phyloP scores from a whole-genome alignment of 1,284 basidiomycete species.

The Marasmius tenuissimus region DNA sequence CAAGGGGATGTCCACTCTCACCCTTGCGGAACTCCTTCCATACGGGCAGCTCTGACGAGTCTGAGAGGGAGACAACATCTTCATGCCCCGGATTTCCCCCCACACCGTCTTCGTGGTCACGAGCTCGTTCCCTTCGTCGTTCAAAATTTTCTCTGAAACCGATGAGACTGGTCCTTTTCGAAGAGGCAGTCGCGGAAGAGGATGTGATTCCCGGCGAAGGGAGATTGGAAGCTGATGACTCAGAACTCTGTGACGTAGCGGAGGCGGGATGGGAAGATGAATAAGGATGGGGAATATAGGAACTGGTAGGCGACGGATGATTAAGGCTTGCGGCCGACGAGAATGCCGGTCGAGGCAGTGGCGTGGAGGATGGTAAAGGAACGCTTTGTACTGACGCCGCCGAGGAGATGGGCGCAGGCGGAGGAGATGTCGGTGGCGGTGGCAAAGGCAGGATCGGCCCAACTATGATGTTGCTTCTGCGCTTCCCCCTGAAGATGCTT shows the following conservation, averaged over 20 bases:
- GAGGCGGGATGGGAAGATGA: not conserved
- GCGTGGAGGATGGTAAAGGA: not conserved
- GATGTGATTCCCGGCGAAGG: not conserved
- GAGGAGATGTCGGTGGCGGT: not conserved
- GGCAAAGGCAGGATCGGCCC: not conserved
- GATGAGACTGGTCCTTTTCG: no score
- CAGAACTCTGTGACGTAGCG: not conserved
- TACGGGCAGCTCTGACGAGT: slow-evolving; percentile 48
- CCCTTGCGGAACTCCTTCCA: slow-evolving; percentile 94
- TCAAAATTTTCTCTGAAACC: no score
- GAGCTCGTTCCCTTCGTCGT: no score
- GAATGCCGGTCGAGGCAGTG: not conserved
- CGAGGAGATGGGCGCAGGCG: not conserved
- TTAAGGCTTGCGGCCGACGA: not conserved
- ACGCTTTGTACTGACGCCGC: not conserved
- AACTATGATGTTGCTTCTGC: not conserved
- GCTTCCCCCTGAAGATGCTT: not conserved
- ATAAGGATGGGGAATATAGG: not conserved
- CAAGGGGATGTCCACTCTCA: slow-evolving; percentile 29
- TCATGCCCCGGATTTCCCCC: slow-evolving; percentile 20
- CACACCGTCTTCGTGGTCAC: not conserved
- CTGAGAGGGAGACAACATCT: slow-evolving; percentile 31
- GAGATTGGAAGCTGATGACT: not conserved
- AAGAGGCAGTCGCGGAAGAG: no score
- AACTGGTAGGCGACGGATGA: not conserved